Base-by-base conservation (phyloP, 148 eudicot genomes). In the Fagopyrum tataricum region DNA sequence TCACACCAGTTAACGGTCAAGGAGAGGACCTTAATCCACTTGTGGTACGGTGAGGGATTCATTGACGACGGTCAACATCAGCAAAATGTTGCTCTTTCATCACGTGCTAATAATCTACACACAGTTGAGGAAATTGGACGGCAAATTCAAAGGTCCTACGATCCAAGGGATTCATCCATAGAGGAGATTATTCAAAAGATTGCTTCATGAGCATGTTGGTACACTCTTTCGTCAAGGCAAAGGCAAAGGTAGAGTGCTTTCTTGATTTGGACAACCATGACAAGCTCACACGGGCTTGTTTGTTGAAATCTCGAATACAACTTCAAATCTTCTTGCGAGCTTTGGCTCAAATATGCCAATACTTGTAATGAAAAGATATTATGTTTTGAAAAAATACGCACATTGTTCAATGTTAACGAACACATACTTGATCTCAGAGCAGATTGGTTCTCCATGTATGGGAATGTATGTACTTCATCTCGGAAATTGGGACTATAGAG, bases 41-140 rank as follows among this genome's bases (percentile, higher is more conserved):
- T 83, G 88, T 85, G 88, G 88, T 74, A 82, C 15, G 88, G 77
- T 9, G 85, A 85, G 42, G 85, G 80, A 13, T 80, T 78, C 44
- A 77, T 85, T 7, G 64, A 31, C 2, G 37, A 41, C 58, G 74
- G 76, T 26, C 56, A 14, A 52, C 21, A 14, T 52, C 21, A 44
- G 47, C 9, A 10, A 44, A 44, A 44, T 44, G 47, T 4, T 4
- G 47, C 47, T 44, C 47, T 44, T 44, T 44, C 47, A 44, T 6
- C 37, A 31, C 2, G 11, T 44, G 4, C 47, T n/a, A n/a, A n/a
- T n/a, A n/a, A n/a, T n/a, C n/a, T n/a, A n/a, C n/a, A n/a, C 17
- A 56, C 62, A 21, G 24, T 58, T 58, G 42, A 64, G 43, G 43
- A 64, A 17, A 64, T 23, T 7, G 69, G 69, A 18, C 17, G 17